Conservation (phyloP, 2,329 filamentous ascomycete genomes). For the Fusarium nisikadoi region DNA sequence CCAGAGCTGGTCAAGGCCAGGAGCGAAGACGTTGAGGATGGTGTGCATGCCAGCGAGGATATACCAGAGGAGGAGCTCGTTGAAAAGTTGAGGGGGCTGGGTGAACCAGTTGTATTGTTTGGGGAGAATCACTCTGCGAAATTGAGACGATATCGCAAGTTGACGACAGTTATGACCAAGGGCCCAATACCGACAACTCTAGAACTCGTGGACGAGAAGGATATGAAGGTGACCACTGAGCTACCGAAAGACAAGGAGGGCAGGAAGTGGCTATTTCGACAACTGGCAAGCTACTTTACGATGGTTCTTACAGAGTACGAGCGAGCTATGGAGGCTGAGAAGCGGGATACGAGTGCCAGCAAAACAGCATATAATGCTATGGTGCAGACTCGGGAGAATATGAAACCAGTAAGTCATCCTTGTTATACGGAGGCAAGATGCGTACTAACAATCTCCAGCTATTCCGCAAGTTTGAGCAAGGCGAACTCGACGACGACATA, state of each 20-base stretch:
- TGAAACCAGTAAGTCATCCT: slow-evolving; percentile 71
- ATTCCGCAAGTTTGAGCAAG: slow-evolving; percentile 88
- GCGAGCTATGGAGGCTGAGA: slow-evolving; percentile 74
- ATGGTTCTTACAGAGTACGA: slow-evolving; percentile 95
- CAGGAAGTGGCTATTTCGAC: slow-evolving; percentile 80
- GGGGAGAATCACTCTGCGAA: slow-evolving; percentile 80
- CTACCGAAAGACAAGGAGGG: slow-evolving; percentile 72
- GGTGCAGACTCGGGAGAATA: slow-evolving; percentile 86
- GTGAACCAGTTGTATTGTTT: slow-evolving; percentile 81
- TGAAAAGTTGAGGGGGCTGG: slow-evolving; percentile 73
- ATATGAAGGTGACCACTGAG: slow-evolving; percentile 82
- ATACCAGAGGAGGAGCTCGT: slow-evolving; percentile 77
- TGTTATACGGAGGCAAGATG: no score
- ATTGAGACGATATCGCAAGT: slow-evolving; percentile 75
- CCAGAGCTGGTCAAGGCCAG: slow-evolving; percentile 70
- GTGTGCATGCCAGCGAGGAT: slow-evolving; percentile 65
- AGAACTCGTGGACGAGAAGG: slow-evolving; percentile 80
- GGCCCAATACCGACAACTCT: slow-evolving; percentile 91
- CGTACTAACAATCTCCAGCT: slow-evolving; percentile 58
- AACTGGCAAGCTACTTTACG: slow-evolving; percentile 94
- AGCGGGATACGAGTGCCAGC: slow-evolving; percentile 75
- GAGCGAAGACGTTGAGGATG: slow-evolving; percentile 57
- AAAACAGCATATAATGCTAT: slow-evolving; percentile 86
- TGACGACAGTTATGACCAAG: slow-evolving; percentile 70
- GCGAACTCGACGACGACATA: slow-evolving; percentile 80